Percentiles rank a stretch among this genome's conserved stretches.
Conservation (phyloP, 495 filamentous ascomycete species). For the Podospora fimiseda region DNA sequence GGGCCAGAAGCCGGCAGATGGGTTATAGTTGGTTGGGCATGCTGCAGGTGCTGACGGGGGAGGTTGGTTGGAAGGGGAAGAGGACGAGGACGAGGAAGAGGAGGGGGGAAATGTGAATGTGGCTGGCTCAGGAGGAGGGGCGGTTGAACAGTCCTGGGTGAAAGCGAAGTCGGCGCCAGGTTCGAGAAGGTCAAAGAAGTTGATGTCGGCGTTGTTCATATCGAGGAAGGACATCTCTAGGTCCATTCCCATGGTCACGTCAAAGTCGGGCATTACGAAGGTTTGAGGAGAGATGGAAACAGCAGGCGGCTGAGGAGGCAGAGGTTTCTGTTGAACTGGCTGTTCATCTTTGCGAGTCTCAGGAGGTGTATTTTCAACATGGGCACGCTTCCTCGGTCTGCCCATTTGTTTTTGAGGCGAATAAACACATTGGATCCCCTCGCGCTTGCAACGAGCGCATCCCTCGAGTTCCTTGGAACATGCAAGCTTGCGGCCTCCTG, state of each 20-base stretch:
- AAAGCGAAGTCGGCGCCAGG: conserved; percentile 7
- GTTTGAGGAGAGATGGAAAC: background rate
- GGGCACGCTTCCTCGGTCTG: conserved; percentile 50
- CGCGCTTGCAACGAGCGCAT: conserved; percentile 50
- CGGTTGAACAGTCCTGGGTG: background rate
- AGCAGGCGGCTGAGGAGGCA: background rate
- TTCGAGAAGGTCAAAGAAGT: conserved; percentile 27
- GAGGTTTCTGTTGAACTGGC: background rate
- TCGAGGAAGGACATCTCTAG: conserved; percentile 32
- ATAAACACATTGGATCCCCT: conserved; percentile 51
- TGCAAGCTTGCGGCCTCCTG: conserved; percentile 55
- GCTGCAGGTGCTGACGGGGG: conserved; percentile 1
- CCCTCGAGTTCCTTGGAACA: conserved; percentile 53
- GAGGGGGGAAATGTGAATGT: background rate
- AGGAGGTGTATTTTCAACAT: conserved; percentile 22
- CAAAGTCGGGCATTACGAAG: conserved; percentile 16
- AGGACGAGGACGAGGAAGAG: background rate
- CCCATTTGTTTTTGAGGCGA: conserved; percentile 59
- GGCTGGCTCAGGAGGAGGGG: background rate
- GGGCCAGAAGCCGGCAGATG: background rate
- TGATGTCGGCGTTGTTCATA: conserved; percentile 22
- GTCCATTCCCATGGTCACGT: conserved; percentile 21
- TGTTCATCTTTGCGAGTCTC: conserved; percentile 1
- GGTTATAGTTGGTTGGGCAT: conserved; percentile 15
- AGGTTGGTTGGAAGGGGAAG: background rate